Percentiles rank a stretch among this genome's conserved stretches.
phyloP scores from a whole-genome alignment of 352 stramenopile species.

The Halophytophthora polymorphica region DNA sequence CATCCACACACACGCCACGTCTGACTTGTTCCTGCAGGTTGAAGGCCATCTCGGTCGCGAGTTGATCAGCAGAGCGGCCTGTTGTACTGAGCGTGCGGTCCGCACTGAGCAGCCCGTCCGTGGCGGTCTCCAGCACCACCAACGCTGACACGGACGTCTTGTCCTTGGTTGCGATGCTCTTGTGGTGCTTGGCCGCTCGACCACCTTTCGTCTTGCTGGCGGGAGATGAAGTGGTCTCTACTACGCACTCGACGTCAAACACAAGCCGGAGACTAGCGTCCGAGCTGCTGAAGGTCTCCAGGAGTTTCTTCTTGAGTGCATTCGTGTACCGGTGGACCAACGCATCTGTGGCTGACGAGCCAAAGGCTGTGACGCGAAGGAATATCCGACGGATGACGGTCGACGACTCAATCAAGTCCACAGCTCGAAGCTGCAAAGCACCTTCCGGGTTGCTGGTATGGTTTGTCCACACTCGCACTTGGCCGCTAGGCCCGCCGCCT shows the following conservation, averaged over 20 bases:
- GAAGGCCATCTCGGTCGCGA: constrained; percentile 32
- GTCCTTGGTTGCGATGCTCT: constrained; percentile 14
- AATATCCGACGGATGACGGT: constrained; percentile 28
- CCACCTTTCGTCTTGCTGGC: constrained; percentile 7
- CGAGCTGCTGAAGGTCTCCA: constrained; percentile 10
- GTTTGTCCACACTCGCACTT: constrained; percentile 30
- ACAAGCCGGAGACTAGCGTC: not conserved
- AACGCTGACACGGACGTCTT: constrained; percentile 38
- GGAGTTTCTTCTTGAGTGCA: constrained; percentile 27
- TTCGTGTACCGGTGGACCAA: constrained; percentile 34
- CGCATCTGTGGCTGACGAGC: constrained; percentile 28
- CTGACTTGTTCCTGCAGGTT: constrained; percentile 30
- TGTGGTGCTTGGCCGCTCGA: constrained; percentile 13
- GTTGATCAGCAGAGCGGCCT: constrained; percentile 24
- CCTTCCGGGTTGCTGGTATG: constrained; percentile 6
- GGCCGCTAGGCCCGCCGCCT: constrained; percentile 25
- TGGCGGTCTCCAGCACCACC: constrained; percentile 36
- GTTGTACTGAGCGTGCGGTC: constrained; percentile 30
- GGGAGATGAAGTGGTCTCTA: constrained; percentile 20
- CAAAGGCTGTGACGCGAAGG: constrained; percentile 44
- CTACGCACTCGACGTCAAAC: constrained; percentile 26
- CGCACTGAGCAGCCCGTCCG: constrained; percentile 38
- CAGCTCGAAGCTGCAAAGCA: constrained; percentile 20
- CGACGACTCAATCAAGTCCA: constrained; percentile 39
- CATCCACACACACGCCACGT: constrained; percentile 59